These are phyloP conservation scores for Pueraria montana DNA, from an alignment of 306 rosid genomes.

Conservation along the genomic window DNA sequence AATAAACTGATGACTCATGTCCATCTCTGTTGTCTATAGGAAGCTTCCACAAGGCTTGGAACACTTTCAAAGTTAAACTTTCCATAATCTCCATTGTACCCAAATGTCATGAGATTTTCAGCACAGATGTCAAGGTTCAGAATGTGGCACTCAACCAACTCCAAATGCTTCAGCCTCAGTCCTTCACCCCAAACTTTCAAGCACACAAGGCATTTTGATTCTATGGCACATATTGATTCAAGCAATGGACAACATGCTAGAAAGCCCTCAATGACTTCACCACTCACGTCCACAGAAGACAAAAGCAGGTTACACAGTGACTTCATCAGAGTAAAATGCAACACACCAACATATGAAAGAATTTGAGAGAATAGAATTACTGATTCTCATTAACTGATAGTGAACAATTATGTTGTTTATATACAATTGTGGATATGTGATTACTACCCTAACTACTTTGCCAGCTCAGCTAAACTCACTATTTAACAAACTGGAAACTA, in stretches of 20 bases:
- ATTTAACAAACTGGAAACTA: no score
- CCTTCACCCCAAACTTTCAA: not conserved
- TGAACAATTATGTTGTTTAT: no score
- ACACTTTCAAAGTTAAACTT: not conserved
- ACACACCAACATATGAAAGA: no score
- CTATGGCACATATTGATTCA: not conserved
- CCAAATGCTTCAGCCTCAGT: constrained; percentile 35
- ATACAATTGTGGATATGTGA: no score
- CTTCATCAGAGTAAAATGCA: no score
- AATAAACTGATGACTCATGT: no score
- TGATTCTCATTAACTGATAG: no score
- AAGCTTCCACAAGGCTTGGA: constrained; percentile 33
- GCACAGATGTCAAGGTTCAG: not conserved
- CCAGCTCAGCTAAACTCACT: no score
- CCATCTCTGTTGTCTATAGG: no score
- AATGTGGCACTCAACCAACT: constrained; percentile 1
- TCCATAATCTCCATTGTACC: not conserved
- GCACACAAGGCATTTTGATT: not conserved
- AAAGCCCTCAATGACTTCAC: not conserved
- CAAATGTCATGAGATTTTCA: constrained; percentile 28
- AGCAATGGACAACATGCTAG: constrained; percentile 26
- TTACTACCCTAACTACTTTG: no score
- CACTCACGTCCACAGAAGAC: constrained; percentile 36
- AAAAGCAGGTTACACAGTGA: not conserved
- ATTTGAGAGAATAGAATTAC: no score